Evolutionary conservation across 805 yeast genomes (phyloP).

Genomic region (Schwanniomyces sp.): DNA sequence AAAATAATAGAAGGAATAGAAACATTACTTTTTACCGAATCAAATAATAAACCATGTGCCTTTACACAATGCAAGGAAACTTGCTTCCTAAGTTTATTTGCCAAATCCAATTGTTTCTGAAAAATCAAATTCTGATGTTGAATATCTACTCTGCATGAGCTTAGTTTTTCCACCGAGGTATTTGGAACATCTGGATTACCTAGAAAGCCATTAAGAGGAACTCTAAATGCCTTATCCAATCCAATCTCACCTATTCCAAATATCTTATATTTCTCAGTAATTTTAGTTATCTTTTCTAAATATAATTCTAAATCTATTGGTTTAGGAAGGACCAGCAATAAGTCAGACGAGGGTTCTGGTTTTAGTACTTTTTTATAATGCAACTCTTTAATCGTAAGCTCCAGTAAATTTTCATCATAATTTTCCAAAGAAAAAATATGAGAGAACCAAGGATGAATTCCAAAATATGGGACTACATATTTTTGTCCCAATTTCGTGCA

Average conservation of each 20-base stretch:
- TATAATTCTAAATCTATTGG: constrained; percentile 50
- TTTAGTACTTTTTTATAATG: constrained; percentile 61
- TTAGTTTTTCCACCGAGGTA: constrained; percentile 18
- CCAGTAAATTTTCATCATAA: neutral
- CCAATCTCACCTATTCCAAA: constrained; percentile 87
- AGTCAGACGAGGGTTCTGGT: constrained; percentile 34
- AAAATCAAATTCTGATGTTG: constrained; percentile 66
- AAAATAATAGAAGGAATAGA: constrained; percentile 51
- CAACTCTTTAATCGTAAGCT: constrained; percentile 28
- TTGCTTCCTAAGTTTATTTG: constrained; percentile 46
- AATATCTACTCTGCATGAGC: constrained; percentile 54
- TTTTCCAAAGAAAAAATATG: constrained; percentile 54
- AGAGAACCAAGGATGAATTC: constrained; percentile 91
- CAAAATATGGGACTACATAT: constrained; percentile 50
- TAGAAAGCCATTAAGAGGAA: constrained; percentile 61
- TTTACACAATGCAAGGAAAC: constrained; percentile 86
- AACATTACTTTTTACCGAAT: constrained; percentile 27
- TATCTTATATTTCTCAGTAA: constrained; percentile 14
- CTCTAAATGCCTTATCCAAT: constrained; percentile 69
- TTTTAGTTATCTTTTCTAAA: constrained; percentile 25
- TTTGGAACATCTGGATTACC: constrained; percentile 31
- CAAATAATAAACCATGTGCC: constrained; percentile 63
- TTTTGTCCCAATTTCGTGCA: constrained; percentile 9
- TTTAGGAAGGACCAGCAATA: constrained; percentile 55
- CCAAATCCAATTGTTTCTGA: constrained; percentile 50